Evolutionary conservation across 2,329 filamentous ascomycete genomes (phyloP), one percentile per base, ranked within the genome.

Genomic region (Aspergillus quadricinctus): DNA sequence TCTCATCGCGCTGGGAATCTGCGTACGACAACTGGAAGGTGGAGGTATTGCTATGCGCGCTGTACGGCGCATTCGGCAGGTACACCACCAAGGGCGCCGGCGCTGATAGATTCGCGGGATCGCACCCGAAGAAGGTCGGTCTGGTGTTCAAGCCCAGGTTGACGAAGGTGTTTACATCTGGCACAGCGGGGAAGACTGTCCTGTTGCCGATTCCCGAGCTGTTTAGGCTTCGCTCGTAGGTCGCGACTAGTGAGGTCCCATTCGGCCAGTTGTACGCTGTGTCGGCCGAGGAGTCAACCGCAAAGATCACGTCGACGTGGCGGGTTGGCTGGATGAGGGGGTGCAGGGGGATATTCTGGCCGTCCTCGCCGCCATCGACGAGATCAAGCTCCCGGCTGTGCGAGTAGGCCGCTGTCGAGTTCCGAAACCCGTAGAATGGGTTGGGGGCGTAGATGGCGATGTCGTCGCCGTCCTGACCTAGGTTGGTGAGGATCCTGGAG

Each of bases 11-110:
- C 75, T 90, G 75, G 1, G 69, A 73, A 64, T 84, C 75, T 37
- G 82, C 79, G 80, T 92, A 90, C 43, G 75, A 73, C 40, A 85
- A 78, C 58, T 85, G 80, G 71, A 89, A 93, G 50, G 93, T 97
- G 2, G 88, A 89, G 6, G 88, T 81, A 77, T 97, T 97, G 72
- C 87, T 89, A 61, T 81, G 75, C 69, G 83, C 83, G 49, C 87
- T 82, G 75, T 95, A 96, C 1, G 92, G 92, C 23, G 87, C 81
- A 69, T 94, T 95, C 56, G 94, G 90, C 48, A 97, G 73, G 77
- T 99, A 99, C 61, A 96, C 89, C 60, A 96, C 78, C 1, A 96
- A 75, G 3, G 62, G 62, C 4, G 56, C 40, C 6, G 56, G 53
- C 10, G 29, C 41, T 14, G 49, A 52, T 5, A 51, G 41, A 19